Evolutionary conservation across 1,284 basidiomycete species (phyloP), one percentile per base, ranked within the genome.

Genomic region (Boletellus dicymbophilus): DNA sequence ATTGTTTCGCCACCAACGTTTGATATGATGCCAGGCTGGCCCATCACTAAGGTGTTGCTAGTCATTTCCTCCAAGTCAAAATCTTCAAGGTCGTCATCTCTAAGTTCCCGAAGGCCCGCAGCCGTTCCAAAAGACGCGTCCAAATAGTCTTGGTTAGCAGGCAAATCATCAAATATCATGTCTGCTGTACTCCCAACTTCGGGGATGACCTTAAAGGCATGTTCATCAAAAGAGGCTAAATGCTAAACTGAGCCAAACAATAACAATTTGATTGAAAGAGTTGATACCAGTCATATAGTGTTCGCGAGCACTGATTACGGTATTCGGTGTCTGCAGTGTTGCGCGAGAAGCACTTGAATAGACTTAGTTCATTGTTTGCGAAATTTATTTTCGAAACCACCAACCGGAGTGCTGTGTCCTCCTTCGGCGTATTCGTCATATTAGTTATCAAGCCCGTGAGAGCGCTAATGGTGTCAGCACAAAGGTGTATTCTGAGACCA

Each of bases 81-180:
- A 49, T 89, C 82, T 55, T 89, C 79, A 45, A 86, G 69, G 65
- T 94, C 82, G 44, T 88, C 82, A 46, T 88, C 83, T 40, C 77
- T 73, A 43, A 90, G 71, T 53, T 87, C 88, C 46, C 85, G 79
- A 16, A 92, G 70, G 16, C 90, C 90, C 6, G 82, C 90, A 18
- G 88, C 84, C 20, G 87, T 73, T 41, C 89, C 85, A 62, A 88
- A 91, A 4, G 89, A 86, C 44, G 82, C 82, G 56, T 95, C 93
- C 23, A 98, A 76, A 61, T 95, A 98, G 59, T 94, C 90, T 30
- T 79, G 73, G 65, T 98, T 95, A 16, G 80, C 89, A 0, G 95
- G 95, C 12, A 98, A 74, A 63, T 98, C 94, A 62, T 98, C 96
- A 37, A 80, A 76, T 41, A 98, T 88, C 81, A 98, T 86, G 67